phyloP scores from a whole-genome alignment of 78 protist species.

The slime mould (Dictyostelium discoideum) region dicty_2.7 NC_007090.3:4620501-4621000 shows the following conservation, averaged over 20 bases:
- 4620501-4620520: constrained; percentile 83
- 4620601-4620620: neutral
- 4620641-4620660: neutral
- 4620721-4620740: constrained; percentile 30
- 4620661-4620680: neutral
- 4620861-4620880: neutral
- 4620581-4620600: constrained; percentile 27
- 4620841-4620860: neutral
- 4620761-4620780: constrained; percentile 35
- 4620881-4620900: neutral
- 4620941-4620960: neutral
- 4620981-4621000: constrained; percentile 56
- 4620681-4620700: neutral
- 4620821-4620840: constrained; percentile 65
- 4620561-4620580: constrained; percentile 53
- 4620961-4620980: constrained; percentile 10
- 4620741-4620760: constrained; percentile 27
- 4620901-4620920: neutral
- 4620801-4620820: constrained; percentile 27
- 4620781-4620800: constrained; percentile 8
- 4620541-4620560: neutral
- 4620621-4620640: neutral
- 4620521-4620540: constrained; percentile 51
- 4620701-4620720: neutral
- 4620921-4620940: constrained; percentile 3